A percentile compares a stretch with the other conserved stretches of the same genome.
Evolutionary conservation across 768 basidiomycete species (phyloP).

Genomic region (Kwoniella sp.): DNA sequence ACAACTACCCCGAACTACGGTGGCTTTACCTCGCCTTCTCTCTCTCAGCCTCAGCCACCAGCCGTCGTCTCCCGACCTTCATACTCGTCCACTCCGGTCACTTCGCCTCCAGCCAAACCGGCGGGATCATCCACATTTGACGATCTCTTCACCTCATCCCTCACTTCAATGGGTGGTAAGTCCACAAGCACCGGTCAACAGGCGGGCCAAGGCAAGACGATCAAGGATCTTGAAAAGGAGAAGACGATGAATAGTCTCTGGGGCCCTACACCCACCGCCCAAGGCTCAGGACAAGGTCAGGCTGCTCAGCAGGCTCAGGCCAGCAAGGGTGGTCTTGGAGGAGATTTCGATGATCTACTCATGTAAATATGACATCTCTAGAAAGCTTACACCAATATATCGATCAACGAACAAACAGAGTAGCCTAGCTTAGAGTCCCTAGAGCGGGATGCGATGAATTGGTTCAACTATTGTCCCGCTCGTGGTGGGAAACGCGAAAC

Average conservation of each 20-base stretch:
- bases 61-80: slow-evolving; percentile 61
- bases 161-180: slow-evolving; percentile 58
- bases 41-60: slow-evolving; percentile 12
- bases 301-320: slow-evolving; percentile 9
- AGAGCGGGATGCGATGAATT: too few relatives aligned
- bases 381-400: too few relatives aligned
- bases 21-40: slow-evolving; percentile 23
- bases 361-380: slow-evolving; percentile 4
- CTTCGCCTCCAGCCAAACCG: slow-evolving; percentile 19
- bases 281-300: slow-evolving; percentile 4
- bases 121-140: slow-evolving; percentile 64
- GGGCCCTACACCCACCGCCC: slow-evolving; percentile 58
- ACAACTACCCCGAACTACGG: slow-evolving; percentile 1
- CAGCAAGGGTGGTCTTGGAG: slow-evolving; percentile 8
- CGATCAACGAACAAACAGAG: too few relatives aligned
- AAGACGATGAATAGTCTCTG: slow-evolving; percentile 79
- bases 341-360: slow-evolving; percentile 38
- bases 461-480: too few relatives aligned
- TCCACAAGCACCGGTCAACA: slow-evolving; percentile 27
- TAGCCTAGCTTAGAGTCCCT: too few relatives aligned
- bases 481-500: too few relatives aligned
- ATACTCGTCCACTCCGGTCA: slow-evolving; percentile 36
- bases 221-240: slow-evolving; percentile 86
- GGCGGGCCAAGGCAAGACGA: slow-evolving; percentile 64
- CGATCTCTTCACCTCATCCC: slow-evolving; percentile 82